Evolutionary conservation across 1,284 basidiomycete species (phyloP).

Genomic region (Prillingera fragicola): DNA sequence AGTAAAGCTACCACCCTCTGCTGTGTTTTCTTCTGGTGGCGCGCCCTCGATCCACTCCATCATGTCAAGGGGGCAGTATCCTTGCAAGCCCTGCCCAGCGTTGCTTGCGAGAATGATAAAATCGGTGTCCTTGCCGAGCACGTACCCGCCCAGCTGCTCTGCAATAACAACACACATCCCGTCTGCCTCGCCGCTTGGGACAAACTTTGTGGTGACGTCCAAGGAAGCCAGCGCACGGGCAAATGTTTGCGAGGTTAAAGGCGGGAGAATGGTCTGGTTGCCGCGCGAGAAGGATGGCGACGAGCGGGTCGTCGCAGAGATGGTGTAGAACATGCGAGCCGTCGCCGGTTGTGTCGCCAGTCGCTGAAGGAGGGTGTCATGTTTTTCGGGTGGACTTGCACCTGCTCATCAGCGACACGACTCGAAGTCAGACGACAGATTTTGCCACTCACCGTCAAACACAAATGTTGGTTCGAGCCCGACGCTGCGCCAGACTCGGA

Average conservation of each 20-base stretch:
- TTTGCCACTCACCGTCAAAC: slow-evolving; percentile 67
- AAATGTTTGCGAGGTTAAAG: slow-evolving; percentile 61
- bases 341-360: slow-evolving; percentile 57
- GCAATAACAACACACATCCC: slow-evolving; percentile 78
- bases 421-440: neutral
- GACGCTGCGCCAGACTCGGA: slow-evolving; percentile 64
- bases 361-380: slow-evolving; percentile 62
- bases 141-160: slow-evolving; percentile 64
- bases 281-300: slow-evolving; percentile 64
- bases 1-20: slow-evolving; percentile 8
- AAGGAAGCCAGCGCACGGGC: slow-evolving; percentile 57
- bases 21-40: slow-evolving; percentile 22
- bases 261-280: slow-evolving; percentile 59
- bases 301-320: slow-evolving; percentile 64
- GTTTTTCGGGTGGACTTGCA: slow-evolving; percentile 66
- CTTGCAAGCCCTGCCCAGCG: slow-evolving; percentile 49
- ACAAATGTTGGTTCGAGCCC: slow-evolving; percentile 76
- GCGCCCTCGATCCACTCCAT: slow-evolving; percentile 59
- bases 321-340: slow-evolving; percentile 74
- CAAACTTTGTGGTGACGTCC: slow-evolving; percentile 46
- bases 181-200: slow-evolving; percentile 81
- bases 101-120: slow-evolving; percentile 70
- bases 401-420: slow-evolving; percentile 50
- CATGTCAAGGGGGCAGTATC: slow-evolving; percentile 74
- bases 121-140: slow-evolving; percentile 74